Base-by-base conservation (phyloP, 768 basidiomycete species). In the Termitomyces sp. region DNA sequence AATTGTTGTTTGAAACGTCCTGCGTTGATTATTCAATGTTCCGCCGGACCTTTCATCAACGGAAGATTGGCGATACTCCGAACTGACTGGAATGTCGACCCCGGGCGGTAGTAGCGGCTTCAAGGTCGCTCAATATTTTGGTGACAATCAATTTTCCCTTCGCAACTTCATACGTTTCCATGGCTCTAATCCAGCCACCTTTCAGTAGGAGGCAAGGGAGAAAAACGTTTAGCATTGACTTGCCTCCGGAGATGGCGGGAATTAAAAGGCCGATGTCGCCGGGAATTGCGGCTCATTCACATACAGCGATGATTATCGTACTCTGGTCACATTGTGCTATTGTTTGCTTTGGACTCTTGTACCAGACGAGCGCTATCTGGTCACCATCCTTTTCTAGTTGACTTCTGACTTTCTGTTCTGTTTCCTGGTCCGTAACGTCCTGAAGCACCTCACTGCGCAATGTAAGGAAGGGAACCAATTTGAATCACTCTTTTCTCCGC, bases 61-160 rank as follows among this genome's bases (percentile, higher is more conserved):
- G 36, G 36, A 24, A 48, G 22, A 46, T 36, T 39, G 45, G 45
- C 22, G 44, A 52, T 32, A 22, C 50, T 64, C 61, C 64, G 58
- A 51, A 50, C 24, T 50, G 9, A 39, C 28, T 59, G 64, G 64
- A 59, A 56, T 33, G n/a, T 7, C 56, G 32, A 46, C 36, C 22
- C 46, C 8, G 35, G 36, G 56, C 20, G 13, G 3, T 15, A 32
- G 24, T 28, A 44, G 44, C 57, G 32, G 40, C 12, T 46, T 28
- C 32, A 52, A 49, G 46, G 44, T 56, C 62, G n/a, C 56, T 12
- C 40, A 7, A 32, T 33, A 11, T n/a, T 55, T 18, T 42, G 18
- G 16, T 40, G n/a, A 51, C 20, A 46, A 40, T 54, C 4, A 54
- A 32, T 32, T 24, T 36, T 39, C 15, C 50, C 45, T 1, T 33